A percentile compares a stretch with the other conserved stretches of the same genome.
Conservation (phyloP, 2,329 filamentous ascomycete genomes). For the Pyrenophora teres region DNA sequence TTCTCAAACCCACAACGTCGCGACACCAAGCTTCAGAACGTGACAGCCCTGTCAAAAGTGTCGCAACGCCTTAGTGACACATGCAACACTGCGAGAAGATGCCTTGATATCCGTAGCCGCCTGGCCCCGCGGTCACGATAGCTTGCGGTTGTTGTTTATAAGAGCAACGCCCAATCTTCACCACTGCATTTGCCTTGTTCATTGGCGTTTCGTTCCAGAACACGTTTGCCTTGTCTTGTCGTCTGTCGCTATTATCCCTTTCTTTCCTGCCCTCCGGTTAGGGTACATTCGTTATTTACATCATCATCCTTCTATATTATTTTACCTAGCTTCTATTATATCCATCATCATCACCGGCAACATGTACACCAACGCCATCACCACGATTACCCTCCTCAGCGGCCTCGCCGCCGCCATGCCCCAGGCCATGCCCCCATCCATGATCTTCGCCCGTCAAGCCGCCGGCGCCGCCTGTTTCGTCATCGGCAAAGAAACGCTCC, state of each 20-base stretch:
- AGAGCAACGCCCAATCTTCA: constrained; percentile 6
- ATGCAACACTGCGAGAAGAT: constrained; percentile 10
- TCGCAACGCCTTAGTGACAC: constrained; percentile 11
- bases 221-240: constrained; percentile 4
- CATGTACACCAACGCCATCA: constrained; percentile 25
- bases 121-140: constrained; percentile 5
- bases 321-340: neutral
- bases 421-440: constrained; percentile 11
- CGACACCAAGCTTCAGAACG: constrained; percentile 7
- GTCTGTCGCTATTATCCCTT: constrained; percentile 1
- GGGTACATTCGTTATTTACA: constrained; percentile 10
- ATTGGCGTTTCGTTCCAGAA: constrained; percentile 4
- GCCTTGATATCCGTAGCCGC: constrained; percentile 17
- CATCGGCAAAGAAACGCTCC: constrained; percentile 57
- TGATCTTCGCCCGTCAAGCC: constrained; percentile 23
- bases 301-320: neutral
- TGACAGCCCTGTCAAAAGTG: constrained; percentile 18
- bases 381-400: constrained; percentile 19
- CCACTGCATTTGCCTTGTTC: neutral
- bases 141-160: neutral
- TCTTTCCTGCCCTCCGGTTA: constrained; percentile 14
- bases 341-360: neutral
- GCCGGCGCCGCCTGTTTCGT: constrained; percentile 58
- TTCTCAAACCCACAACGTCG: constrained; percentile 18
- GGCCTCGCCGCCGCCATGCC: constrained; percentile 22